Evolutionary conservation across 1,139 yeast species (phyloP).

Genomic region (Meyerozyma elateridarum): DNA sequence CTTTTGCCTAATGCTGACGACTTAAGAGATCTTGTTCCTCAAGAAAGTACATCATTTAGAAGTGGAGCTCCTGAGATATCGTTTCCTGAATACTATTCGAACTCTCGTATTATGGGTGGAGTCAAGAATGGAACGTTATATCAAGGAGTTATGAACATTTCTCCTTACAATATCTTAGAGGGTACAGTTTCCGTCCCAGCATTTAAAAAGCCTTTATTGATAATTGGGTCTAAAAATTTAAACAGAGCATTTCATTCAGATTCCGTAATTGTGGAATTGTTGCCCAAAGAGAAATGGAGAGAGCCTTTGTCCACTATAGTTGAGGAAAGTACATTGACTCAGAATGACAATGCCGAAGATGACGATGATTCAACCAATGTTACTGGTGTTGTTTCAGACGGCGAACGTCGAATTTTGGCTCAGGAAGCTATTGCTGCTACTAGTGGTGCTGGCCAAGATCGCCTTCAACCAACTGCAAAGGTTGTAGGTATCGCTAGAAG

Average conservation of each 20-base stretch:
- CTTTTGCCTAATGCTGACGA: slow-evolving; percentile 70
- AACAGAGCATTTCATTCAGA: slow-evolving; percentile 94
- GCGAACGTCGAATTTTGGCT: slow-evolving; percentile 69
- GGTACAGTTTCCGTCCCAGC: slow-evolving; percentile 74
- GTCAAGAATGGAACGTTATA: slow-evolving; percentile 79
- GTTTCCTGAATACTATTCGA: slow-evolving; percentile 75
- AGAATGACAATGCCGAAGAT: slow-evolving; percentile 57
- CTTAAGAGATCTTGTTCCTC: slow-evolving; percentile 77
- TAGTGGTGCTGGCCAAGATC: slow-evolving; percentile 29
- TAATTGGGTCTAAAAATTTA: slow-evolving; percentile 77
- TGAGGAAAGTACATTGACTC: slow-evolving; percentile 65
- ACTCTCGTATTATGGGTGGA: slow-evolving; percentile 86
- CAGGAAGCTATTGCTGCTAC: slow-evolving; percentile 71
- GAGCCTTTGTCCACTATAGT: slow-evolving; percentile 75
- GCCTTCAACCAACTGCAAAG: slow-evolving; percentile 83
- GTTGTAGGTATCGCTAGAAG: slow-evolving; percentile 86
- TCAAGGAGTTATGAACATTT: slow-evolving; percentile 78
- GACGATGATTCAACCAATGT: slow-evolving; percentile 43
- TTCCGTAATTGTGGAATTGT: slow-evolving; percentile 81
- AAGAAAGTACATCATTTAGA: slow-evolving; percentile 27
- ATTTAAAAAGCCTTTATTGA: slow-evolving; percentile 75
- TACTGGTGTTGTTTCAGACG: slow-evolving; percentile 55
- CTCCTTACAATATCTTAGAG: slow-evolving; percentile 84
- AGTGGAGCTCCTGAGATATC: slow-evolving; percentile 44
- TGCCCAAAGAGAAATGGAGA: slow-evolving; percentile 87